Base-by-base conservation (phyloP, 148 eudicot species). In the Salicornia ramosissima region DNA sequence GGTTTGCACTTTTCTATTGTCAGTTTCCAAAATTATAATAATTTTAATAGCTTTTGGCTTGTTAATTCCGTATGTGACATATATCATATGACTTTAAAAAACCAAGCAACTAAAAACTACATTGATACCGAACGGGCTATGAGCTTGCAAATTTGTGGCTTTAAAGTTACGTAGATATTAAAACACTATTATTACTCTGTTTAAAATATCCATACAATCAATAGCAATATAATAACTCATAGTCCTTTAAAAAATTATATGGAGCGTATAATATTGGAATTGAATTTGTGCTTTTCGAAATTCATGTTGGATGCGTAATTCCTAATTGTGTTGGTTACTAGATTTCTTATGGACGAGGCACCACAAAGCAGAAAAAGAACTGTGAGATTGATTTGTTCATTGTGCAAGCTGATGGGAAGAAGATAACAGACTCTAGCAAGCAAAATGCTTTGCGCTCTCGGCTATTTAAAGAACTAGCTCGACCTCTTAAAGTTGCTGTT, bases 341-440 rank as follows among this genome's bases (percentile, higher is more conserved):
- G 90, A 80, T 84, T 65, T 72, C 84, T 54, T 86, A 86, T 45
- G 90, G 87, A 33, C 80, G 87, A 76, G 84, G 84, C 69, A 68
- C 67, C 12, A 66, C 65, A 36, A 84, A 75, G 74, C 78, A 74
- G 29, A 78, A 71, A 5, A 71, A 75, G 58, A 70, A 67, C 71
- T 82, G 81, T 53, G 90, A 84, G 76, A 53, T 82, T n/a, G 90
- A 86, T 64, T 61, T 86, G 67, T 86, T 86, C 51, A 65, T 83
- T 25, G 74, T 80, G 81, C 90, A 86, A 80, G 80, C 77, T 22
- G 87, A 86, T 60, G 86, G 86, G 54, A 84, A 82, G 82, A 86
- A 86, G 77, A 80, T 84, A 36, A 62, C 84, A 19, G 90, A 83
- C 64, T 69, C 83, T 6, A 80, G 73, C 59, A 84, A 86, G 68